Evolutionary conservation across 2,329 filamentous ascomycete species (phyloP).

Genomic region (Fusarium sarcochroum): DNA sequence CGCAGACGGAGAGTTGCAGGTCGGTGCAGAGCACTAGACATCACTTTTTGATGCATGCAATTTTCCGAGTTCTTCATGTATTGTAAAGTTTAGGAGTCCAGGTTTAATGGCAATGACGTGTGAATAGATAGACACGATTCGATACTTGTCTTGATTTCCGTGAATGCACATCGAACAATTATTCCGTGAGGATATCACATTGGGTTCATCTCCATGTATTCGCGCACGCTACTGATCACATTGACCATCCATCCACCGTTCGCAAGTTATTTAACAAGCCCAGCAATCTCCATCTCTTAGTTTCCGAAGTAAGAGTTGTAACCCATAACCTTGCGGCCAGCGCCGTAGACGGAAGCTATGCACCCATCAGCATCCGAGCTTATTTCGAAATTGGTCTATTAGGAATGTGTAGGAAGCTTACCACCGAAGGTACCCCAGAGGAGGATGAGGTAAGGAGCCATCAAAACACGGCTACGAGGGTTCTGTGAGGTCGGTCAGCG

Average conservation of each 20-base stretch:
- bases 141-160: slow-evolving; percentile 3
- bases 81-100: slow-evolving; percentile 51
- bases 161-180: slow-evolving; percentile 14
- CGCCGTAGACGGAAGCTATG: slow-evolving; percentile 76
- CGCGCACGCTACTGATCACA: slow-evolving; percentile 46
- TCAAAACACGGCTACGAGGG: slow-evolving; percentile 73
- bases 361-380: slow-evolving; percentile 30
- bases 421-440: slow-evolving; percentile 74
- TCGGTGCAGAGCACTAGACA: slow-evolving; percentile 41
- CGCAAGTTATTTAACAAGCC: slow-evolving; percentile 22
- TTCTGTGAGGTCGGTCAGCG: slow-evolving; percentile 61
- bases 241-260: slow-evolving; percentile 37
- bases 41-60: slow-evolving; percentile 42
- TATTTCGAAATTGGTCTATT: neutral
- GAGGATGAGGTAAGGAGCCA: slow-evolving; percentile 77
- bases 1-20: slow-evolving; percentile 25
- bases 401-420: slow-evolving; percentile 58
- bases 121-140: slow-evolving; percentile 47
- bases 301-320: slow-evolving; percentile 84
- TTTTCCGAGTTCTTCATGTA: slow-evolving; percentile 48
- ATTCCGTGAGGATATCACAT: slow-evolving; percentile 35
- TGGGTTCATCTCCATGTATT: slow-evolving; percentile 44
- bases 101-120: slow-evolving; percentile 52
- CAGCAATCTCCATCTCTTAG: slow-evolving; percentile 52
- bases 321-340: slow-evolving; percentile 79